Percentiles rank a stretch among this genome's conserved stretches.
Evolutionary conservation across 768 basidiomycete genomes (phyloP).

Genomic region (Mycena capillaripes): DNA sequence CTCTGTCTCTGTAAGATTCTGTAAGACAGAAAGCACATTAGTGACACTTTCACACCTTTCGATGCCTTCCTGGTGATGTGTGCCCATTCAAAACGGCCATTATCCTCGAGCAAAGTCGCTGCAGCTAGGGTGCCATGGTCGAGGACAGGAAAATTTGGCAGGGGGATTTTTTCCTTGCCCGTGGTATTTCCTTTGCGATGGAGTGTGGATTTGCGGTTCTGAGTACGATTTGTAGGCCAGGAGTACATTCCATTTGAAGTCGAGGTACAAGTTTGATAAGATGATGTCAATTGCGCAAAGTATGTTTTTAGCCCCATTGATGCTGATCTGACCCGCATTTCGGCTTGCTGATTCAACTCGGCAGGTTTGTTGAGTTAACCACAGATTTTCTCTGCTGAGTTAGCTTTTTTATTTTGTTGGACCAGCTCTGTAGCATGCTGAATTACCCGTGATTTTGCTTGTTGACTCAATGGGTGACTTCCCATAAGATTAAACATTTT

Average conservation of each 20-base stretch:
- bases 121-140: constrained; percentile 70
- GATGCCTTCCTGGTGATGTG: constrained; percentile 50
- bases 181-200: constrained; percentile 47
- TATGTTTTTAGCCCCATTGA: too few species aligned
- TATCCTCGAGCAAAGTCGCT: constrained; percentile 63
- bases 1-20: constrained; percentile 1
- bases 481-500: too few species aligned
- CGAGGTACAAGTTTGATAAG: background rate
- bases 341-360: too few species aligned
- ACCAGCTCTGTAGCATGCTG: too few species aligned
- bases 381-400: too few species aligned
- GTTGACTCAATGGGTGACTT: too few species aligned
- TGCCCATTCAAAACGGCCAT: constrained; percentile 67
- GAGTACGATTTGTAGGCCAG: constrained; percentile 73
- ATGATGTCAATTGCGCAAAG: too few species aligned
- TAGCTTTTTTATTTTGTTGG: too few species aligned
- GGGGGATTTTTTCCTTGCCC: constrained; percentile 41
- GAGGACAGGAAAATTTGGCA: constrained; percentile 65
- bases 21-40: constrained; percentile 22
- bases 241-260: constrained; percentile 79
- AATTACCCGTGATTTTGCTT: too few species aligned
- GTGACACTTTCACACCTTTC: constrained; percentile 38
- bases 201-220: constrained; percentile 32
- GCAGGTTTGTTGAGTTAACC: too few species aligned
- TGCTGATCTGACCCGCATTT: too few species aligned